Evolutionary conservation across 352 stramenopile species (phyloP), one percentile per base, ranked within the genome.

Genomic region (Globisporangium iwayamae): DNA sequence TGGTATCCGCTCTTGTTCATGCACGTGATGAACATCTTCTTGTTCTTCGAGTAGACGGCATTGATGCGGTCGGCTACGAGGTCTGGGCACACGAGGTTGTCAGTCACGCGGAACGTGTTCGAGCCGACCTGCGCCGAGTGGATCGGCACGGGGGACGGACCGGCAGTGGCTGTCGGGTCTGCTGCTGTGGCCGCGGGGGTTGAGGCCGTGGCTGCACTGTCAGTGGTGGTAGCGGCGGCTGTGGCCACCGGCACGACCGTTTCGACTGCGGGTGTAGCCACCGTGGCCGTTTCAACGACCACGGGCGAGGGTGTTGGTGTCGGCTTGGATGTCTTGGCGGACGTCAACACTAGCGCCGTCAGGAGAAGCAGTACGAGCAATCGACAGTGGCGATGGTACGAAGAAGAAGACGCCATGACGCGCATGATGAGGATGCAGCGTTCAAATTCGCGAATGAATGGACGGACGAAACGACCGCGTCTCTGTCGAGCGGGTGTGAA

Each of bases 21-120:
- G 66, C 82, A 89, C 54, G 62, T 67, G 60, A 75, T 63, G 62
- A 88, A 82, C 50, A 85, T 63, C 30, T 65, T 74, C 53, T 72
- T 67, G 57, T 91, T 91, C 22, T 70, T 70, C 18, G 66, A 67
- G 63, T 75, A 87, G 50, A 89, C 67, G 48, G 71, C 68, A 18
- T 76, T 56, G 57, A 91, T 68, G 4, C 58, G 68, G 14, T 64
- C 20, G 18, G 80, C 56, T 63, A 82, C 78, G 14, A 64, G 46
- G 38, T 73, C 70, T 28, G 78, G 62, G 47, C 76, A 85, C 43
- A 78, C 73, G 63, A 81, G 72, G 47, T 60, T 76, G 64, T 80
- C 69, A 22, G 81, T 71, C 45, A 84, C 62, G 14, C 71, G 73
- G 66, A 86, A 86, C 18, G 67, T 83, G 50, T 72, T 65, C 34